Base-by-base conservation (phyloP, 129 eudicot species). In the Flaveria robusta region DNA sequence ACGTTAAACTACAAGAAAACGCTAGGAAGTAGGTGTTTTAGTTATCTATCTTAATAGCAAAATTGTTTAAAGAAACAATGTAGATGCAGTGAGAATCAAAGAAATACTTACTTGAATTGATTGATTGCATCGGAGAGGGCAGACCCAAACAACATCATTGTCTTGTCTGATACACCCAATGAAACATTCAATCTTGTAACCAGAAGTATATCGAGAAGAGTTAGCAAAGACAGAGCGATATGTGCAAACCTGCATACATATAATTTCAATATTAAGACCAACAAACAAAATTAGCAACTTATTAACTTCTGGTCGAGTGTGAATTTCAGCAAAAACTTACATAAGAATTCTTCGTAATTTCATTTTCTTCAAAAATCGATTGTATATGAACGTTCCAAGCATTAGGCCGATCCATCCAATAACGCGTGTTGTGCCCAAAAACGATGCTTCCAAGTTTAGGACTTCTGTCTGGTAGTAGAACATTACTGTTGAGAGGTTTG, bases 61-160 rank as follows among this genome's bases (percentile, higher is more conserved):
- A 75, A 27, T 19, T 7, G 4, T 9, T 31, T 37, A 77, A 56
- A 29, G 20, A 34, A 66, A 39, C 12, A 64, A 39, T 60, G 47
- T 20, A 45, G 5, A 54, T 41, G 55, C 50, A 39, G 18, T 22
- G 13, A 22, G 26, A 77, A 7, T 42, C 24, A 69, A 34, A 70
- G 8, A 78, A 46, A 52, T 23, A 63, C 90, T 22, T 85, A 94
- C 98, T 91, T 94, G 80, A 94, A 94, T 66, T 94, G 98, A 83
- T 94, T 94, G 80, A 94, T 73, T 63, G 97, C 98, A 83, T 94
- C 97, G 1, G 91, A 56, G 60, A 94, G 93, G 82, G 98, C 98
- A 59, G 98, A 88, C 14, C 98, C 98, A 12, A 78, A 88, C 62
- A 94, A 66, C 77, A 87, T 91, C 88, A 86, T 83, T 29, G 84